Conservation (phyloP, 805 yeast species). For the Blastobotrys parvus region DNA sequence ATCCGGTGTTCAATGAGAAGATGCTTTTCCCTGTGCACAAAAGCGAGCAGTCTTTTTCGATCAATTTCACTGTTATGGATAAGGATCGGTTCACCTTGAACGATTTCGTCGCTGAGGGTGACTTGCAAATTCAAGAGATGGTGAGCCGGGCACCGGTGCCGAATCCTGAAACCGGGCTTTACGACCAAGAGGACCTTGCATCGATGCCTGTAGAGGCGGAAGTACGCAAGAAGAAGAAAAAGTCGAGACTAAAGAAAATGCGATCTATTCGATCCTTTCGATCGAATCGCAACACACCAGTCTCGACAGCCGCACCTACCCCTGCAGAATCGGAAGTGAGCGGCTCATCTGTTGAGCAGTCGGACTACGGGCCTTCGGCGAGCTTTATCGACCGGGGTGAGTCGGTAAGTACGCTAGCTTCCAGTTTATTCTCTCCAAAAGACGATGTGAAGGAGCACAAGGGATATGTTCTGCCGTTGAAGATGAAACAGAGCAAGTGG, state of each 20-base stretch:
- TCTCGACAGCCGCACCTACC: neutral
- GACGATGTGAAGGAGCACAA: neutral
- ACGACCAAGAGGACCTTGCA: slow-evolving; percentile 14
- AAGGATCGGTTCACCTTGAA: slow-evolving; percentile 77
- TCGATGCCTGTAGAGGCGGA: slow-evolving; percentile 9
- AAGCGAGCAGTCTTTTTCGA: slow-evolving; percentile 54
- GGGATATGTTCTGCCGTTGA: slow-evolving; percentile 32
- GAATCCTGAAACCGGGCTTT: slow-evolving; percentile 29
- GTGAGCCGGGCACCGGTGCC: slow-evolving; percentile 27
- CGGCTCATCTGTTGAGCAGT: neutral
- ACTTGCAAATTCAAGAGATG: slow-evolving; percentile 47
- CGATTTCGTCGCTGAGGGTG: slow-evolving; percentile 67
- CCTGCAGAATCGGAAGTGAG: neutral
- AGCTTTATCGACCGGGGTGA: neutral
- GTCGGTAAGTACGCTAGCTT: neutral
- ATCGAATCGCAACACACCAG: neutral
- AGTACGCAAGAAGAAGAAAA: neutral
- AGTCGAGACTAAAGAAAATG: neutral
- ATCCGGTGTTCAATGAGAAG: slow-evolving; percentile 75
- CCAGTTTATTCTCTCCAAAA: neutral
- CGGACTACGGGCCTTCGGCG: neutral
- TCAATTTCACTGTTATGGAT: slow-evolving; percentile 71
- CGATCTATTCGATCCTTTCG: neutral
- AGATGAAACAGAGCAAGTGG: slow-evolving; percentile 21
- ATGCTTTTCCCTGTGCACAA: slow-evolving; percentile 68